A percentile compares a stretch with the other conserved stretches of the same genome.
phyloP scores from a whole-genome alignment of 192 early-diverging fungal genomes.

The Umbelopsis vinacea region DNA sequence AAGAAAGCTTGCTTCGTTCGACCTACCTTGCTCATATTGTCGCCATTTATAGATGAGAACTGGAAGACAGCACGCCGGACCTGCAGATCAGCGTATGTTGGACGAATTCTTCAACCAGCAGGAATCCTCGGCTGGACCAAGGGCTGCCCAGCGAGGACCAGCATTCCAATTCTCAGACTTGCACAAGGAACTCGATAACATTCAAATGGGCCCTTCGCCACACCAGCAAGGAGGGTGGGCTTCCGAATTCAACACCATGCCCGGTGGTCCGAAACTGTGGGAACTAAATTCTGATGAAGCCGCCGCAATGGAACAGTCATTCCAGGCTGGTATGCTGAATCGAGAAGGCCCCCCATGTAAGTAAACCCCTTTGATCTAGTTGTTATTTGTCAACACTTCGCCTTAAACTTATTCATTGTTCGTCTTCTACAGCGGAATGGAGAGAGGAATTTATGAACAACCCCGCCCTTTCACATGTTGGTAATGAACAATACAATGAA shows the following conservation, averaged over 20 bases:
- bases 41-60: constrained; percentile 35
- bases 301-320: constrained; percentile 52
- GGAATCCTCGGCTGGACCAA: constrained; percentile 21
- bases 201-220: constrained; percentile 24
- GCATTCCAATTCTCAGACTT: constrained; percentile 43
- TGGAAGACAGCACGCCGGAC: constrained; percentile 30
- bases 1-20: not conserved
- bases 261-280: constrained; percentile 44
- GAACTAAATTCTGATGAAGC: constrained; percentile 55
- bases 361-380: not conserved
- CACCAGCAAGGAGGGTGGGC: constrained; percentile 41
- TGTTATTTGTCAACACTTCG: not conserved
- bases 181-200: constrained; percentile 35
- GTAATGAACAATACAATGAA: constrained; percentile 46
- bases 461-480: constrained; percentile 36
- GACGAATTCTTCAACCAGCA: constrained; percentile 45
- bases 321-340: constrained; percentile 34
- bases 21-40: not conserved
- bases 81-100: constrained; percentile 34
- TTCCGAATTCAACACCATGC: constrained; percentile 43
- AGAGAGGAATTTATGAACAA: constrained; percentile 55
- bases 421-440: constrained; percentile 42
- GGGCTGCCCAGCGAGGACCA: constrained; percentile 2
- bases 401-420: not conserved
- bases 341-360: constrained; percentile 40